Evolutionary conservation across 2,329 filamentous ascomycete genomes (phyloP), one percentile per base, ranked within the genome.

Genomic region (Alternaria ethzedia): DNA sequence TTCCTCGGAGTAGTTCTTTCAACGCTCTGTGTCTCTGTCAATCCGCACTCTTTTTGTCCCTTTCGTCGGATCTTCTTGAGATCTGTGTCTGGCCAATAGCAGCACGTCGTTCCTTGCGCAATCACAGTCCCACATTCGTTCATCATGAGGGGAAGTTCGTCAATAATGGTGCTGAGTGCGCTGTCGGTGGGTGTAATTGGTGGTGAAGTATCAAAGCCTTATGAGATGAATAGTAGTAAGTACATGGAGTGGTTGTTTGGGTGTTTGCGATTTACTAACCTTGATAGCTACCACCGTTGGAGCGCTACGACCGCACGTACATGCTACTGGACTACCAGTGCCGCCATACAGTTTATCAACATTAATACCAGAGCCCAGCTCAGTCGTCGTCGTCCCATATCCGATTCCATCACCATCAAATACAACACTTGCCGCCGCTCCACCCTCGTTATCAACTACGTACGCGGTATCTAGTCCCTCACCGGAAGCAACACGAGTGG

Each of bases 81-180:
- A 49, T 56, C 36, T 54, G 46, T 41, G n/a, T 23, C 9, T 28
- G 47, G 59, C 66, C 64, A 69, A 66, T 69, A 63, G 59, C 51
- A 67, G 63, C 63, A 58, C 54, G 47, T 57, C 54, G 51, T 55
- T 45, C 47, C 45, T 59, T 49, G 21, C 36, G 47, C 46, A 21
- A 59, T 43, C 47, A 54, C 13, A 63, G 60, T 59, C 36, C 49
- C 25, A 45, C 17, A 44, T 49, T 36, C 51, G 57, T 55, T 56
- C 59, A 70, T 12, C 13, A 77, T 77, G 75, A 56, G 63, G 32
- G 50, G 52, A 49, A 56, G 36, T 57, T 57, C 51, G 5, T 65
- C 64, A 10, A n/a, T 72, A 17, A 71, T 68, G 66, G 45, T 63
- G 20, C 51, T 75, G 54, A 51, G 63, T 36, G 65, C 64, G 26